phyloP scores from a whole-genome alignment of 106 monocot genomes.

The Vanilla planifolia region DNA sequence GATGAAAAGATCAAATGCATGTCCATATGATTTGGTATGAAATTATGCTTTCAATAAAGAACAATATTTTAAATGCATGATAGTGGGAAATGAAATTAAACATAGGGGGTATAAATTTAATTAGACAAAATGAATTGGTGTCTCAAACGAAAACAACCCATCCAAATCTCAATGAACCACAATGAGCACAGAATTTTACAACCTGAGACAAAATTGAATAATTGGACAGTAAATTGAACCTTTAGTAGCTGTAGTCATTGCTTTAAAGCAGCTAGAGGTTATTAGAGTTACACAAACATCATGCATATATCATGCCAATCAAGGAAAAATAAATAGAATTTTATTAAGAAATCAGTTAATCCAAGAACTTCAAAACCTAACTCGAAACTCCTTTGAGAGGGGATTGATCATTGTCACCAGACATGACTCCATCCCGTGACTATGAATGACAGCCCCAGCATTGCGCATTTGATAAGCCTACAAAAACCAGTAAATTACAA shows the following conservation, averaged over 20 bases:
- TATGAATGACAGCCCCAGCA: conserved; percentile 96
- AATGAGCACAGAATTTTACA: too few species aligned
- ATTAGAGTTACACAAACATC: background rate
- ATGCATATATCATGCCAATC: background rate
- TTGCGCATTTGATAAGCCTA: conserved; percentile 85
- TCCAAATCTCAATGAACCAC: too few species aligned
- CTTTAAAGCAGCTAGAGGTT: background rate
- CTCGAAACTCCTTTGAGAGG: conserved; percentile 72
- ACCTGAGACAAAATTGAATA: too few species aligned
- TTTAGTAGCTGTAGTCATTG: too few species aligned
- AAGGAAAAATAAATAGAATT: background rate
- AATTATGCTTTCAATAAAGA: background rate
- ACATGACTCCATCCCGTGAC: conserved; percentile 98
- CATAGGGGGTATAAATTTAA: too few species aligned
- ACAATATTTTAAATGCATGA: background rate
- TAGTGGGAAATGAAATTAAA: too few species aligned
- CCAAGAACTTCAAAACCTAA: conserved; percentile 23
- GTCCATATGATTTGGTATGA: background rate
- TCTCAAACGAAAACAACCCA: too few species aligned
- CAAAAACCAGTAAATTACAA: conserved; percentile 8
- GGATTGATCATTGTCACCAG: conserved; percentile 83
- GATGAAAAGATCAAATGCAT: background rate
- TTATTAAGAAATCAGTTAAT: background rate
- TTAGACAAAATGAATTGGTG: too few species aligned
- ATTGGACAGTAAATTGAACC: too few species aligned